phyloP scores from a whole-genome alignment of 805 yeast species.

The Scheffersomyces stipitis region DNA sequence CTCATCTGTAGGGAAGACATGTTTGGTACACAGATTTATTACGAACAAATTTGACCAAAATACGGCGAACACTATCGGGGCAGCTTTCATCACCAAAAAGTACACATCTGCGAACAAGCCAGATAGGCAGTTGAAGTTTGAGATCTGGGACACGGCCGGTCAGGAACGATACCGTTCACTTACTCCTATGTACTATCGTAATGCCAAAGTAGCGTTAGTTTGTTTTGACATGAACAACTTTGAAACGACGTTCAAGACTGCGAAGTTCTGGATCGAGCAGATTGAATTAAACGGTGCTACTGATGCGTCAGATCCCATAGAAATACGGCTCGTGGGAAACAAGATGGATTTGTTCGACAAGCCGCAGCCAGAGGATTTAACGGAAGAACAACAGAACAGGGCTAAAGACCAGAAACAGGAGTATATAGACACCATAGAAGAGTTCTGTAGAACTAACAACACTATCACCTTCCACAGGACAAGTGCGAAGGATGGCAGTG shows the following conservation, averaged over 20 bases:
- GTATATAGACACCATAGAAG: conserved; percentile 10
- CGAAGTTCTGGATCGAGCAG: conserved; percentile 90
- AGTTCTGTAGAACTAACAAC: conserved; percentile 16
- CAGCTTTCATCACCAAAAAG: conserved; percentile 88
- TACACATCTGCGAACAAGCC: conserved; percentile 24
- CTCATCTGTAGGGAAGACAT: conserved; percentile 63
- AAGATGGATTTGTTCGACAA: conserved; percentile 71
- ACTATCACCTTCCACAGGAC: conserved; percentile 37
- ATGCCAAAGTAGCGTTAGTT: conserved; percentile 63
- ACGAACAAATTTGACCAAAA: conserved; percentile 69
- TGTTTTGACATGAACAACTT: conserved; percentile 76
- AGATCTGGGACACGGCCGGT: conserved; percentile 96
- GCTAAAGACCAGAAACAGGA: conserved; percentile 12
- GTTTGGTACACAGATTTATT: conserved; percentile 80
- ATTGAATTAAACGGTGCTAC: conserved; percentile 32
- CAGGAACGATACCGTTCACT: conserved; percentile 51
- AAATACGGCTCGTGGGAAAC: conserved; percentile 70
- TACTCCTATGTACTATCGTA: conserved; percentile 48
- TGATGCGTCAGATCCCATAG: conserved; percentile 22
- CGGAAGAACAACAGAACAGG: conserved; percentile 11
- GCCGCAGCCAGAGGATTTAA: no score
- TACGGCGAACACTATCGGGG: conserved; percentile 95
- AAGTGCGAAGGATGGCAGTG: conserved; percentile 72
- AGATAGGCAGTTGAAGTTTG: conserved; percentile 53
- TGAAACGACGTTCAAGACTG: conserved; percentile 55